Evolutionary conservation across 176 grass and related monocot genomes (phyloP).

Genomic region (Bolboschoenus planiculmis): DNA sequence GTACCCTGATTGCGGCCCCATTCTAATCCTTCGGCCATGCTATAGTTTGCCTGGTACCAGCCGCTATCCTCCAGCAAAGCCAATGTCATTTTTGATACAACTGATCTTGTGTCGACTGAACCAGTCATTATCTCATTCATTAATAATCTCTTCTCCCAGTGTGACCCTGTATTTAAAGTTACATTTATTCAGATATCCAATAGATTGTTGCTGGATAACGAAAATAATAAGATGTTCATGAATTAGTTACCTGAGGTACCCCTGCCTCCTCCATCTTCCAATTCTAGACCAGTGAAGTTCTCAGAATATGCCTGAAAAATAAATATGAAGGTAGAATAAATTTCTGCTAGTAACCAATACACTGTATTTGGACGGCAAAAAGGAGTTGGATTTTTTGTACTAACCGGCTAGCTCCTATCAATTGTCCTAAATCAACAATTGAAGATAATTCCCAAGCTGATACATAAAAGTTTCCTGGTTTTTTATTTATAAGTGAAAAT

Average conservation of each 20-base stretch:
- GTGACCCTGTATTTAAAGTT: conserved; percentile 55
- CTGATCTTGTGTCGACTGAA: conserved; percentile 92
- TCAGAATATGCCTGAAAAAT: conserved; percentile 75
- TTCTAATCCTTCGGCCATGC: conserved; percentile 88
- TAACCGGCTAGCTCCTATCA: background rate
- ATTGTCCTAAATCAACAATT: background rate
- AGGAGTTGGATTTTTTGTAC: background rate
- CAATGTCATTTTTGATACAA: conserved; percentile 98
- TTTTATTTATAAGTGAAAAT: background rate
- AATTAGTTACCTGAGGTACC: conserved; percentile 82
- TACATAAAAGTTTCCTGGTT: background rate
- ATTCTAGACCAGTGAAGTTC: conserved; percentile 92
- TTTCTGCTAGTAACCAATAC: background rate
- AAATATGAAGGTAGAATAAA: background rate
- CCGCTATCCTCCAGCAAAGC: conserved; percentile 97
- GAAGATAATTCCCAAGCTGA: background rate
- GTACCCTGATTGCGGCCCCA: conserved; percentile 97
- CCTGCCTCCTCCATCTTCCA: conserved; percentile 97
- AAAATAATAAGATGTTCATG: background rate
- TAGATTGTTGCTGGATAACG: background rate
- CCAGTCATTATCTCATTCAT: conserved; percentile 99
- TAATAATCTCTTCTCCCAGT: conserved; percentile 98
- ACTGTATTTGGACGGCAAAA: background rate
- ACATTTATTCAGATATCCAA: background rate
- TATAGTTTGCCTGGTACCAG: conserved; percentile 99